Percentiles rank a stretch among this genome's conserved stretches.
Conservation (phyloP, 2,329 filamentous ascomycete genomes). For the Alternaria sp. region DNA sequence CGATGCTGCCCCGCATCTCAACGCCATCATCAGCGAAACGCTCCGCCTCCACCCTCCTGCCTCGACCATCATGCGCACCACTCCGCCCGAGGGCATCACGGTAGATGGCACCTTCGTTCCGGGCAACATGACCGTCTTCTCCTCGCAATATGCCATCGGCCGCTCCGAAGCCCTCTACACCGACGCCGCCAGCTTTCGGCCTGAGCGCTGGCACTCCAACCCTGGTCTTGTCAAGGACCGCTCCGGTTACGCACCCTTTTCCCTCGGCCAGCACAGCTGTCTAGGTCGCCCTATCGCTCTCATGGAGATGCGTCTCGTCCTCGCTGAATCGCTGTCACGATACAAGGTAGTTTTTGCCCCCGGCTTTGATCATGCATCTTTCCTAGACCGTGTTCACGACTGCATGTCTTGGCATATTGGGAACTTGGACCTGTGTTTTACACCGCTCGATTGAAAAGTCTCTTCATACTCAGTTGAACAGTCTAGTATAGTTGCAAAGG, state of each 20-base stretch:
- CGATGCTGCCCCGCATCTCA: constrained; percentile 1
- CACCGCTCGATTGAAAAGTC: not conserved
- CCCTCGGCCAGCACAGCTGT: constrained; percentile 14
- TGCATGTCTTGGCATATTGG: constrained; percentile 7
- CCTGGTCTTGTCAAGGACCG: constrained; percentile 15
- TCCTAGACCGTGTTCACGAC: constrained; percentile 2
- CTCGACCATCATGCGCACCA: constrained; percentile 44
- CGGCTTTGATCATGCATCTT: not conserved
- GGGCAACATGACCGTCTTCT: constrained; percentile 15
- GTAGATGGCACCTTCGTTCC: constrained; percentile 21
- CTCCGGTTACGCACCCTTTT: constrained; percentile 22
- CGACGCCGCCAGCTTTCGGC: constrained; percentile 22
- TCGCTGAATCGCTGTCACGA: constrained; percentile 5
- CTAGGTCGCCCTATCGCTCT: constrained; percentile 5
- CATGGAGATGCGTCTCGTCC: constrained; percentile 10
- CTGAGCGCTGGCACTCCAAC: constrained; percentile 28
- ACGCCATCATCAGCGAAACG: constrained; percentile 23
- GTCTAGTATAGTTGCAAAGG: not conserved
- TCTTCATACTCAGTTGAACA: not conserved
- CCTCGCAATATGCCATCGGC: constrained; percentile 16
- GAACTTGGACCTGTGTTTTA: not conserved
- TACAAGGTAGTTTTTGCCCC: not conserved
- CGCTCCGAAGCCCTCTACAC: constrained; percentile 17
- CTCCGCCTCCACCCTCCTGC: constrained; percentile 51
- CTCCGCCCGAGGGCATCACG: constrained; percentile 45